phyloP scores from a whole-genome alignment of 805 yeast species.

The Debaryomyces castellii region DNA sequence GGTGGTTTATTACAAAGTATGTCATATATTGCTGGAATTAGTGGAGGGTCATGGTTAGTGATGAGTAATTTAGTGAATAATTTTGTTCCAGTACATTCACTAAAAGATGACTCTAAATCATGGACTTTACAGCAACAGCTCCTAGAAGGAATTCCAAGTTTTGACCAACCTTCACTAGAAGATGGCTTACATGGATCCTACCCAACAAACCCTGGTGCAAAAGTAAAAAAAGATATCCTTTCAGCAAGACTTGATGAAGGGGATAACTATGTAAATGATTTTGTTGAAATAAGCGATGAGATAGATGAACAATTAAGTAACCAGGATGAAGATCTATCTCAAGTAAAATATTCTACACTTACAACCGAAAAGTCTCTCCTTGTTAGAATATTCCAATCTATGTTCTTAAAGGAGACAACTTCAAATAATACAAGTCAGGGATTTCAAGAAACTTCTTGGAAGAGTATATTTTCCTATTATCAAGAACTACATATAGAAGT shows the following conservation, averaged over 20 bases:
- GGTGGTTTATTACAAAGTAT: constrained; percentile 56
- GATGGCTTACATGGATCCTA: not conserved
- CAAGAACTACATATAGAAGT: constrained; percentile 54
- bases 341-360: not conserved
- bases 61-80: constrained; percentile 41
- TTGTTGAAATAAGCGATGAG: not conserved
- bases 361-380: not conserved
- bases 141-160: constrained; percentile 56
- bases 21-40: constrained; percentile 60
- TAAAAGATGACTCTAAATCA: constrained; percentile 20
- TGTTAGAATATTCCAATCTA: constrained; percentile 1
- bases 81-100: constrained; percentile 22
- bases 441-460: constrained; percentile 3
- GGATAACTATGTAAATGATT: not conserved
- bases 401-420: constrained; percentile 1
- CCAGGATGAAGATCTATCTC: not conserved
- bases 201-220: not conserved
- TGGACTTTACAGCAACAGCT: constrained; percentile 50
- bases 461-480: constrained; percentile 45
- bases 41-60: constrained; percentile 75
- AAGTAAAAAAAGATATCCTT: not conserved
- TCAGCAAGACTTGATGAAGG: too few species aligned
- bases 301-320: not conserved
- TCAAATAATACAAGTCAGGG: not conserved
- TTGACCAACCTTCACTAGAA: constrained; percentile 30